Base-by-base conservation (phyloP, 2,329 filamentous ascomycete genomes). In the Hypoxylon sp. region DNA sequence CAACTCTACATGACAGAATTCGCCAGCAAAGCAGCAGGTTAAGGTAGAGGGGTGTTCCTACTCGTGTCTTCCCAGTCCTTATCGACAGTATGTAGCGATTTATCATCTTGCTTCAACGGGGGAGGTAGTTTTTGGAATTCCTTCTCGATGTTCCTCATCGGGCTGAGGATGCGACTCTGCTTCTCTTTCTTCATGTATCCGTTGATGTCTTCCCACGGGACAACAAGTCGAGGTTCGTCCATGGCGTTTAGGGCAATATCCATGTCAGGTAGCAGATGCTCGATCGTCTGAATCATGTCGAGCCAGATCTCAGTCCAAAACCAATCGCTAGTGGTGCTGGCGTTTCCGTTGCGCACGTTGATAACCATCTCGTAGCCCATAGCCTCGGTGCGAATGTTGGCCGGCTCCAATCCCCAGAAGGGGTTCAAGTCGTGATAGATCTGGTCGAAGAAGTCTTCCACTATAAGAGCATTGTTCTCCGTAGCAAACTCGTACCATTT, bases 201-300 rank as follows among this genome's bases (percentile, higher is more conserved):
- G 17, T 81, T 70, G 40, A 88, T 79, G 4, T 83, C 78, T 63
- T 88, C 84, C 77, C 79, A 87, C 2, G 84, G 79, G 2, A 82
- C 80, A 8, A 88, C 77, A 6, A 89, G 63, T 17, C 85, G 75
- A 27, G 85, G 85, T 63, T 88, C 84, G 60, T 89, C 86, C 78
- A 88, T 83, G 21, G 80, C 75, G 57, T 88, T 89, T 51, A 88
- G 74, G 0, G 85, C 78, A 50, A 88, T 76, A 53, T 88, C 84
- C 79, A 89, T 84, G 61, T 89, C 84, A 1, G 85, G 85, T 11
- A 88, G 71, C 44, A 81, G 52, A 27, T 78, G 70, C 55, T 80
- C 75, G n/a, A 84, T 74, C 0, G 76, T 75, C 49, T 75, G 71
- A 60, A 82, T 72, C 71, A 84, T 71, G 38, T 78, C 68, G 21